These are phyloP conservation scores for Talaromyces funiculosus DNA, from an alignment of 2,329 filamentous ascomycete genomes.

Conservation along the genomic window DNA sequence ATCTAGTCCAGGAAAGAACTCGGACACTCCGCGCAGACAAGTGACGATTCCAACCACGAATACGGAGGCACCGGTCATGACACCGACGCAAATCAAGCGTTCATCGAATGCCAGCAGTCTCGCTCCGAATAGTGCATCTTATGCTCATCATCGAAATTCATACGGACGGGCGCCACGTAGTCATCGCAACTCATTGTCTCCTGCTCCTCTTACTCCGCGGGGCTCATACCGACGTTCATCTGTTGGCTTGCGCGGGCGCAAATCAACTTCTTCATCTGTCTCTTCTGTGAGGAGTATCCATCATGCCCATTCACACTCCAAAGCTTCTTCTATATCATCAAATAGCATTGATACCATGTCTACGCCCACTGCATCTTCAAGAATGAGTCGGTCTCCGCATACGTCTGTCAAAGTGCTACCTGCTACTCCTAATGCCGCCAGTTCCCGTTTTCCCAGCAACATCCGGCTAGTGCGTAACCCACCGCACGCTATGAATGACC, in stretches of 20 bases:
- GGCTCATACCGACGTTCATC: conserved; percentile 80
- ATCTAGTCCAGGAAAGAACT: conserved; percentile 34
- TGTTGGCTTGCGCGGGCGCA: conserved; percentile 76
- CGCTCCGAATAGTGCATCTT: conserved; percentile 38
- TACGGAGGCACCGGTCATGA: conserved; percentile 23
- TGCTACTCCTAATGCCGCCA: conserved; percentile 69
- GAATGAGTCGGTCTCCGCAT: conserved; percentile 68
- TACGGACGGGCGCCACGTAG: conserved; percentile 34
- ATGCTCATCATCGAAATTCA: conserved; percentile 38
- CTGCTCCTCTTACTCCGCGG: conserved; percentile 79
- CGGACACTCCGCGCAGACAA: conserved; percentile 29
- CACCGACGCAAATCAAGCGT: conserved; percentile 36
- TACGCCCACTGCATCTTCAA: conserved; percentile 61
- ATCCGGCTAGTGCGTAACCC: conserved; percentile 69
- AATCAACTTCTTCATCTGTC: conserved; percentile 92
- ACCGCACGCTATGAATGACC: conserved; percentile 22
- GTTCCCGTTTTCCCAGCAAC: conserved; percentile 70
- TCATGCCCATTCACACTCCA: conserved; percentile 83
- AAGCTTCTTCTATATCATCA: conserved; percentile 88
- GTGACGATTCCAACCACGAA: conserved; percentile 21
- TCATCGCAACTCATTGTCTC: conserved; percentile 71
- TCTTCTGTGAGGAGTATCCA: conserved; percentile 90
- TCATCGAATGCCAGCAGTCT: conserved; percentile 38
- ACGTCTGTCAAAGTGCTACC: conserved; percentile 93
- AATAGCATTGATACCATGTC: conserved; percentile 65